Evolutionary conservation across 495 filamentous ascomycete genomes (phyloP), one percentile per base, ranked within the genome.

Genomic region (Penicillium pulvis): DNA sequence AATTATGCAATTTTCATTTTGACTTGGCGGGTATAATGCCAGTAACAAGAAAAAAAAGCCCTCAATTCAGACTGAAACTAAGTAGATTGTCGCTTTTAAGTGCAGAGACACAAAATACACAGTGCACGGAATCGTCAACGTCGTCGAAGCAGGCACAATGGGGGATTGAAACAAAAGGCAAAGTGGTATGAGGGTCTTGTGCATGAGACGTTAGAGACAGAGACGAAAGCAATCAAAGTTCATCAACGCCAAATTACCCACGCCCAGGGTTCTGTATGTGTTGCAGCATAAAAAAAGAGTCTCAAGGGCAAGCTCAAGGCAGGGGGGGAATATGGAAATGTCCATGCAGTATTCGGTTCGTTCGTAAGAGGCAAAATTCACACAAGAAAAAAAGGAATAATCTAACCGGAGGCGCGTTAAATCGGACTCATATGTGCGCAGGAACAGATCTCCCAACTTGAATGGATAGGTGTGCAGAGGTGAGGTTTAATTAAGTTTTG

Each of bases 341-440:
- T 31, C 54, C 53, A 60, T 59, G 62, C 62, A 60, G 55, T 44
- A 58, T 60, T 62, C 51, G 36, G 51, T 53, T 42, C 51, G 35
- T 39, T 55, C 48, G 26, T 59, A 55, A 55, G n/a, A 52, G 42
- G n/a, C 23, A 39, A 56, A 46, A 49, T 39, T 35, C 45, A 56
- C 16, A 49, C 4, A 14, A 35, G 16, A 30, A 31, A n/a, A 39
- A 33, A 52, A 57, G 28, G 56, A 58, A 50, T 53, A 45, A 30
- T 52, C 56, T 62, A 72, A 64, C 59, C 65, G 59, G 60, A 66
- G 59, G 53, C 59, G 68, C 61, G 59, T 56, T 71, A 73, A 64
- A 71, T 70, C 56, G 56, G 36, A 67, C 65, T 64, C 65, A 73
- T 72, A 75, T 75, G 72, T 71, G 72, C 65, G 65, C 65, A 61